phyloP scores from a whole-genome alignment of 1,284 basidiomycete genomes.

The Leccinum holopus region DNA sequence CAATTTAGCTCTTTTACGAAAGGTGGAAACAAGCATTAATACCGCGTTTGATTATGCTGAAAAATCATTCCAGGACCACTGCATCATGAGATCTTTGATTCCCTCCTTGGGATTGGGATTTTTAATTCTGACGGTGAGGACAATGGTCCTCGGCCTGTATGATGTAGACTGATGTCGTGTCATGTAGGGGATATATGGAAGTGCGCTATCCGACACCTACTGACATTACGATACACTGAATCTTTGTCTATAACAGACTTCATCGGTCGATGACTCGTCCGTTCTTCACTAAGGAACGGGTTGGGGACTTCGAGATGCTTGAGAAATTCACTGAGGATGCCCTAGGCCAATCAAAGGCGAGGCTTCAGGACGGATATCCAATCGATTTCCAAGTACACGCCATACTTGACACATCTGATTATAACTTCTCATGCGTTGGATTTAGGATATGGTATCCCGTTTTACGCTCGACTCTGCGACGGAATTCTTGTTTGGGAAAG shows the following conservation, averaged over 20 bases:
- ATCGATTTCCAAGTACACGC: conserved; percentile 49
- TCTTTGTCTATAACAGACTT: conserved; percentile 35
- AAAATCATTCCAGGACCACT: conserved; percentile 19
- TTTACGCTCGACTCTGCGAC: conserved; percentile 43
- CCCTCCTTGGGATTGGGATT: conserved; percentile 52
- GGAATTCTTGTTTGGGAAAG: conserved; percentile 41
- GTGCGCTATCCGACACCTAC: conserved; percentile 28
- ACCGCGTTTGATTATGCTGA: conserved; percentile 6
- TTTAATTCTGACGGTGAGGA: conserved; percentile 57
- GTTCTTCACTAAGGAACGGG: conserved; percentile 52
- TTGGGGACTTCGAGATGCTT: conserved; percentile 54
- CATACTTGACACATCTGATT: neutral
- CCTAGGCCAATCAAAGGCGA: conserved; percentile 39
- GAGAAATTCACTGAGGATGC: conserved; percentile 45
- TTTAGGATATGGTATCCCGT: conserved; percentile 37
- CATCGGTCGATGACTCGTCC: conserved; percentile 59
- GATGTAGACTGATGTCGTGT: neutral
- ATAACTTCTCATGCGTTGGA: neutral
- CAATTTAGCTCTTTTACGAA: conserved; percentile 46
- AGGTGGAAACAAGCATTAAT: conserved; percentile 26
- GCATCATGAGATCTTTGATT: conserved; percentile 27
- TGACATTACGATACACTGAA: conserved; percentile 5
- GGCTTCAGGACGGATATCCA: conserved; percentile 42
- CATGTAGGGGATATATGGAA: conserved; percentile 53
- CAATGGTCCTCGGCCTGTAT: neutral